Evolutionary conservation across 495 filamentous ascomycete genomes (phyloP).

Genomic region (Rostrohypoxylon terebratum): DNA sequence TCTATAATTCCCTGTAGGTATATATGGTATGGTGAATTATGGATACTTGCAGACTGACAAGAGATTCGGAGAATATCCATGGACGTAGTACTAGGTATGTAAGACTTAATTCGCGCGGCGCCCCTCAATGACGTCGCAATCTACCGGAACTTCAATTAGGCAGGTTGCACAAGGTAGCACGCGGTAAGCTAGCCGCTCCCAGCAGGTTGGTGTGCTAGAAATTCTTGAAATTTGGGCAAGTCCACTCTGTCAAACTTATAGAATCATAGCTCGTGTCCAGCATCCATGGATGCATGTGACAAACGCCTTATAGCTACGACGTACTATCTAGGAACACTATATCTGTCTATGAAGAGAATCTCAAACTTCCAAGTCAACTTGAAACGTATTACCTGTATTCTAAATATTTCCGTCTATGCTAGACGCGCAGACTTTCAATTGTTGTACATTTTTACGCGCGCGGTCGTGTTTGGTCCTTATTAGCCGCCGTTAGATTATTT

Average conservation of each 20-base stretch:
- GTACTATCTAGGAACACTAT: too few species aligned
- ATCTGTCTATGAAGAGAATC: background rate
- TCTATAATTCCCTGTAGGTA: background rate
- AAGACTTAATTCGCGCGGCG: background rate
- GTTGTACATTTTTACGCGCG: slow-evolving; percentile 32
- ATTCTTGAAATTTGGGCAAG: too few species aligned
- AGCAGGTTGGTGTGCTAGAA: background rate
- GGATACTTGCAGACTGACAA: background rate
- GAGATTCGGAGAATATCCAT: slow-evolving; percentile 17
- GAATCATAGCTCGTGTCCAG: too few species aligned
- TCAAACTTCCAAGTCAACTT: too few species aligned
- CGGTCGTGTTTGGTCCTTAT: slow-evolving; percentile 27
- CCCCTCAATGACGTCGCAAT: slow-evolving; percentile 42
- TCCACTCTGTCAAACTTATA: too few species aligned
- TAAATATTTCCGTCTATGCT: background rate
- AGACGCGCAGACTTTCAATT: slow-evolving; percentile 15
- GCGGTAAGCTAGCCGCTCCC: slow-evolving; percentile 1
- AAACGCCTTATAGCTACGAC: too few species aligned
- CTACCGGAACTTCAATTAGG: slow-evolving; percentile 20
- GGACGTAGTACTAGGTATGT: background rate
- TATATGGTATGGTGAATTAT: background rate
- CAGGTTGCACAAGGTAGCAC: slow-evolving; percentile 31
- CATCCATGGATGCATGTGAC: too few species aligned
- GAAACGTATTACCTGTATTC: too few species aligned
- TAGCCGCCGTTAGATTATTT: slow-evolving; percentile 3